Conservation (phyloP, 306 rosid species). For the Lathyrus oleraceus region DNA sequence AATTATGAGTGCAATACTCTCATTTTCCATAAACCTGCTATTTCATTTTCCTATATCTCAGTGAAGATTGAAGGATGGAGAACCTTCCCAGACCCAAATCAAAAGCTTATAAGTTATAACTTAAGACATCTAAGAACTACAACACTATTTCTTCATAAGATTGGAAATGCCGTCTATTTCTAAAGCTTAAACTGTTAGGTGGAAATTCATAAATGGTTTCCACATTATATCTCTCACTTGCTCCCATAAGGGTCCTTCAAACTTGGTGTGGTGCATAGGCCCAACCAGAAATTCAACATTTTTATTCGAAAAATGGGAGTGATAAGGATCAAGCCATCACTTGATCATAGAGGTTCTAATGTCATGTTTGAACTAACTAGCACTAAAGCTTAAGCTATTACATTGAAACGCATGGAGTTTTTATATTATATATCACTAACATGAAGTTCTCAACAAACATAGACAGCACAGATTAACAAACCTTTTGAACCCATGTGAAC, state of each 20-base stretch:
- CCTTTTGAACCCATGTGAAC: slow-evolving; percentile 71
- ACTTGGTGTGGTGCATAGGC: background rate
- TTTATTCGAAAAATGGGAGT: slow-evolving; percentile 3
- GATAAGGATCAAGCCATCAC: background rate
- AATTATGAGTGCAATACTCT: background rate
- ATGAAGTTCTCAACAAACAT: slow-evolving; percentile 22
- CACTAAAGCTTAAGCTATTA: background rate
- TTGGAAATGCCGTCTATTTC: background rate
- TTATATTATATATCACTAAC: background rate
- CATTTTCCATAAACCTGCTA: slow-evolving; percentile 3
- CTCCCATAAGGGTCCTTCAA: background rate
- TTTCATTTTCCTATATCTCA: slow-evolving; percentile 21
- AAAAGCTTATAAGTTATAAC: slow-evolving; percentile 4
- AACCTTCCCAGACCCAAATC: slow-evolving; percentile 6
- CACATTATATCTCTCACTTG: background rate
- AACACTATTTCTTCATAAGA: slow-evolving; percentile 11
- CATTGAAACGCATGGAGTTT: background rate
- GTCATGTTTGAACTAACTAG: background rate
- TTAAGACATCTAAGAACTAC: slow-evolving; percentile 10
- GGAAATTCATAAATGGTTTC: background rate
- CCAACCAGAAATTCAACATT: background rate
- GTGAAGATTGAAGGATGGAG: slow-evolving; percentile 7
- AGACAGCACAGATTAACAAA: slow-evolving; percentile 39
- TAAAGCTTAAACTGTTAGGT: background rate
- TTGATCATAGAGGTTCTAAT: background rate